Percentiles rank a stretch among this genome's conserved stretches.
phyloP scores from a whole-genome alignment of 2,329 filamentous ascomycete species.

The Phialemonium atrogriseum region DNA sequence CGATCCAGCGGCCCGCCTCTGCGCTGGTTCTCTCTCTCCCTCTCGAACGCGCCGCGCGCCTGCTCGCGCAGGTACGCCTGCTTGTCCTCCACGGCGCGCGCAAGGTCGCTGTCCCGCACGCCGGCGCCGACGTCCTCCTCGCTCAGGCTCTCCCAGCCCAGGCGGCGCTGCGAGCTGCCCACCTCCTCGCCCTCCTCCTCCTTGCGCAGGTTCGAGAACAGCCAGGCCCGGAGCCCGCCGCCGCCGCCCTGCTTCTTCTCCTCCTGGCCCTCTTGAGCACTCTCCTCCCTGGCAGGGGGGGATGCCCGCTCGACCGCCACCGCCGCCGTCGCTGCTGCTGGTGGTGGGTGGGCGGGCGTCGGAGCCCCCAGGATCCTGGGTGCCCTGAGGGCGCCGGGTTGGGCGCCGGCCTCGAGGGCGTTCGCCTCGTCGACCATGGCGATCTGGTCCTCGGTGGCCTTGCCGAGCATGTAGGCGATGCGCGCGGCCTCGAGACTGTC shows the following conservation, averaged over 20 bases:
- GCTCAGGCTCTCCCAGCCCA: slow-evolving; percentile 23
- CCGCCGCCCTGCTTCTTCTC: slow-evolving; percentile 15
- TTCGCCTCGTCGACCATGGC: slow-evolving; percentile 49
- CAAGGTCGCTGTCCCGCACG: slow-evolving; percentile 19
- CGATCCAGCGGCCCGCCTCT: slow-evolving; percentile 42
- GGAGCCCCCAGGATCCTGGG: slow-evolving; percentile 43
- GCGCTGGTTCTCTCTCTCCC: slow-evolving; percentile 42
- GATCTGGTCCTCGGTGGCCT: slow-evolving; percentile 47
- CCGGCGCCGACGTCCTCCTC: slow-evolving; percentile 22
- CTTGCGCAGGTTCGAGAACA: slow-evolving; percentile 29
- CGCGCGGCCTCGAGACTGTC: slow-evolving; percentile 49
- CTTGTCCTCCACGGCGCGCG: slow-evolving; percentile 22
- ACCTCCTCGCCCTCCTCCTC: slow-evolving; percentile 21
- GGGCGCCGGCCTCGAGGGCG: slow-evolving; percentile 23
- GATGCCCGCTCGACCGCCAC: slow-evolving; percentile 6
- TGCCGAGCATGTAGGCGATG: slow-evolving; percentile 51
- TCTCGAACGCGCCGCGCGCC: slow-evolving; percentile 35
- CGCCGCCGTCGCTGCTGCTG: slow-evolving; percentile 2
- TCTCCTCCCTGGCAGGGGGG: too few relatives aligned
- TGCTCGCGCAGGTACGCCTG: slow-evolving; percentile 25
- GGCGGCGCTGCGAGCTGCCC: slow-evolving; percentile 14
- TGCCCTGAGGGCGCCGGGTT: slow-evolving; percentile 32
- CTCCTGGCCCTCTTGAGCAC: slow-evolving; percentile 2
- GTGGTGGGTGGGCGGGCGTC: slow-evolving; percentile 16
- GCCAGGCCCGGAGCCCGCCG: slow-evolving; percentile 23